phyloP scores from a whole-genome alignment of 441 rosid species.

The Gossypium schwendimanii region DNA sequence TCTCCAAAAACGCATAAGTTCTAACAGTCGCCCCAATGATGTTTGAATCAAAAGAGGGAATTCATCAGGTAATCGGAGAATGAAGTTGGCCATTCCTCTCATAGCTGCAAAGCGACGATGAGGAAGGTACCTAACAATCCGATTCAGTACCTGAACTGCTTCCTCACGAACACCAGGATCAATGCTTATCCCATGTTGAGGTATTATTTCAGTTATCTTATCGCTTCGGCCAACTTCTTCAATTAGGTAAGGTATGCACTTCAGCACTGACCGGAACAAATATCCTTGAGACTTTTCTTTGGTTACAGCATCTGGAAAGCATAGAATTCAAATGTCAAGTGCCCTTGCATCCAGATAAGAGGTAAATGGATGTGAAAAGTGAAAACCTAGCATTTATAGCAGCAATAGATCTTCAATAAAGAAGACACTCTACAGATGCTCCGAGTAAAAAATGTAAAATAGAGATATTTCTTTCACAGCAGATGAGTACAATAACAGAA shows the following conservation, averaged over 20 bases:
- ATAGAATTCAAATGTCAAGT: slow-evolving; percentile 16
- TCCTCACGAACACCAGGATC: slow-evolving; percentile 99
- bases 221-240: slow-evolving; percentile 99
- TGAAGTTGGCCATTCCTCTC: slow-evolving; percentile 98
- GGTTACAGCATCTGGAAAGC: slow-evolving; percentile 78
- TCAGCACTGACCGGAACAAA: slow-evolving; percentile 87
- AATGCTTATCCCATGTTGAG: slow-evolving; percentile 97
- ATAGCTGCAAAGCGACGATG: slow-evolving; percentile 97
- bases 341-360: slow-evolving; percentile 15
- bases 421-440: neutral
- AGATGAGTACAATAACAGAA: neutral
- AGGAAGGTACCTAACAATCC: slow-evolving; percentile 84
- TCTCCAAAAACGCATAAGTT: slow-evolving; percentile 99
- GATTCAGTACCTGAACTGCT: slow-evolving; percentile 94
- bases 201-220: slow-evolving; percentile 97
- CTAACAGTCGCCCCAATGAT: slow-evolving; percentile 85
- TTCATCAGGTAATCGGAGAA: slow-evolving; percentile 91
- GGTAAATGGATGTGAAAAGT: neutral
- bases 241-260: slow-evolving; percentile 93
- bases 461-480: neutral
- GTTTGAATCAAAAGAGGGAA: slow-evolving; percentile 98
- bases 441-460: neutral
- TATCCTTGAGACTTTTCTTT: slow-evolving; percentile 97
- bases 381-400: slow-evolving; percentile 11
- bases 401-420: neutral